phyloP scores from a whole-genome alignment of 2,329 filamentous ascomycete species.

The Ophiocordyceps robertsii region DNA sequence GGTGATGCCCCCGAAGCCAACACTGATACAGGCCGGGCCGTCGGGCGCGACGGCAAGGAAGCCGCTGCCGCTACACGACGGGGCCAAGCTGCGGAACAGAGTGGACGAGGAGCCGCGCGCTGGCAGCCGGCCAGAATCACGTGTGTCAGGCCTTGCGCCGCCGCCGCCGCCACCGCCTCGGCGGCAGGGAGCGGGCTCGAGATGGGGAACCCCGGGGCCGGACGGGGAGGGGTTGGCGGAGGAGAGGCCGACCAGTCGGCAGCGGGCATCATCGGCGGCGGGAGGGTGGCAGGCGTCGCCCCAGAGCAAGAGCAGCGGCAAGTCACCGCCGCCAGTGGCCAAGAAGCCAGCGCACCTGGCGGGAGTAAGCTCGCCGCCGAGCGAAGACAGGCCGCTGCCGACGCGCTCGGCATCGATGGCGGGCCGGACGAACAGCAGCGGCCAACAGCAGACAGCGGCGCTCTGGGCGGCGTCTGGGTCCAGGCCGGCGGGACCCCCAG shows the following conservation, averaged over 20 bases:
- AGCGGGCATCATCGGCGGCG: not conserved
- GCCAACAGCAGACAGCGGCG: not conserved
- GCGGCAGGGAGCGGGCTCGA: slow-evolving; percentile 22
- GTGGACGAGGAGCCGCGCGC: slow-evolving; percentile 6
- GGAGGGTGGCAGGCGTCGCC: slow-evolving; percentile 11
- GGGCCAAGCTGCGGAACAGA: slow-evolving; percentile 29
- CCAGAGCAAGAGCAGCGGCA: slow-evolving; percentile 18
- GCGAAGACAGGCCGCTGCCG: slow-evolving; percentile 6
- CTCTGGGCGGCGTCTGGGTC: not conserved
- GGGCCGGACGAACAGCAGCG: not conserved
- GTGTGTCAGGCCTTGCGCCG: slow-evolving; percentile 19
- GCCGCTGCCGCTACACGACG: not conserved
- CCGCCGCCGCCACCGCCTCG: slow-evolving; percentile 31
- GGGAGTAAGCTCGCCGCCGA: slow-evolving; percentile 11
- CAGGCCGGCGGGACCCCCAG: not conserved
- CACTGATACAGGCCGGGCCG: slow-evolving; percentile 24
- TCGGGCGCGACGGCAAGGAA: slow-evolving; percentile 33
- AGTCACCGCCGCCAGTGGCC: slow-evolving; percentile 42
- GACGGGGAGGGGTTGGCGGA: slow-evolving; percentile 3
- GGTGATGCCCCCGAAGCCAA: slow-evolving; percentile 28
- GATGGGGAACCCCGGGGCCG: slow-evolving; percentile 4
- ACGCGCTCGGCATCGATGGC: slow-evolving; percentile 1
- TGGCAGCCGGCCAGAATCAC: not conserved
- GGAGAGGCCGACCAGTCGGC: not conserved
- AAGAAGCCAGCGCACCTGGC: slow-evolving; percentile 47